Base-by-base conservation (phyloP, 768 basidiomycete genomes). In the Naganishia antarctica region DNA sequence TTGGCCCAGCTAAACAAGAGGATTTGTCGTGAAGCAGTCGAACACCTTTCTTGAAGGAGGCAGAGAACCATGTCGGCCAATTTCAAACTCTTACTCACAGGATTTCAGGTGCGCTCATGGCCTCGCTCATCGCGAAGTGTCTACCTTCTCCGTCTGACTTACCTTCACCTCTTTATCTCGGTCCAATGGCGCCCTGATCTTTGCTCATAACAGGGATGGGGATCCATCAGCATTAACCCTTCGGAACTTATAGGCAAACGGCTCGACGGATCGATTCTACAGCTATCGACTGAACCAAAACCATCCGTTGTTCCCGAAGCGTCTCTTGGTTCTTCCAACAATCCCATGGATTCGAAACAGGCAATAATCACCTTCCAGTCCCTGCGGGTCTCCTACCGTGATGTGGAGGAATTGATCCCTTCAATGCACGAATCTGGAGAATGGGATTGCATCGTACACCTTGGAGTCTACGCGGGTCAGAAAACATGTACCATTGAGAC, bases 401-500 rank as follows among this genome's bases (percentile, higher is more conserved):
- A 61, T 4, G 41, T 61, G 25, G 45, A 34, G 9, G 23, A 34
- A 18, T 13, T 45, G 43, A 37, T 61, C 13, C 60, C 60, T 6
- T 7, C 21, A 28, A 26, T 34, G 25, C 60, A 61, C 47, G 21
- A 34, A 11, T 34, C 31, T 2, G 45, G 45, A 47, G 45, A 61
- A 29, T 61, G 60, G 60, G 60, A 61, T 32, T 43, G 41, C 18
- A 46, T 61, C 5, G 26, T 61, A 16, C 60, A 61, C 32, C 21
- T 61, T 9, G 60, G 60, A 16, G 43, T 61, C 18, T 43, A 43
- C 16, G 41, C 28, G 60, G 44, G 60, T 13, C 18, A 61, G 7
- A 32, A 47, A 21, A 44, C 13, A n/a, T 61, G 60, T 21, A 61
- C 60, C 25, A 43, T 61, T 13, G 60, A 61, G 45, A 61, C 45